Evolutionary conservation across 257 asterid genomes (phyloP).

Genomic region (Ilex aquifolium): DNA sequence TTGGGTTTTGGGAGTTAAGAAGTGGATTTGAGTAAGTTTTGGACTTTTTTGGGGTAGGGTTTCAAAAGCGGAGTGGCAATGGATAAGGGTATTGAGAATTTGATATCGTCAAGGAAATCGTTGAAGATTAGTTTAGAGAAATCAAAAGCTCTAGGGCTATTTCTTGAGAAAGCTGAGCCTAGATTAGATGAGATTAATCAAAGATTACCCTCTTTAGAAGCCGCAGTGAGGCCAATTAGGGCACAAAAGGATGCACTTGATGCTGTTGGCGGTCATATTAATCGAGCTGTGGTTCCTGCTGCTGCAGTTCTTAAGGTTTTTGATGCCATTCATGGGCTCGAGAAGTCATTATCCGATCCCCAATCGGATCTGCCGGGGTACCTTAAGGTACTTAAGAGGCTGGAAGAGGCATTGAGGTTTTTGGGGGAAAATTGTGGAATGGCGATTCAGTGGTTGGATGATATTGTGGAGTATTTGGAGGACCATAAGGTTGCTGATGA

Average conservation of each 20-base stretch:
- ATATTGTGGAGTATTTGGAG: constrained; percentile 33
- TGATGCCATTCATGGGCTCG: constrained; percentile 46
- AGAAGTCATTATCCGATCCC: constrained; percentile 32
- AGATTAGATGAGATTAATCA: constrained; percentile 64
- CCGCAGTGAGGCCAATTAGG: constrained; percentile 65
- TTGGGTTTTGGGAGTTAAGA: constrained; percentile 4
- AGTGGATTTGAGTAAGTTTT: constrained; percentile 14
- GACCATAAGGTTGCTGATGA: constrained; percentile 18
- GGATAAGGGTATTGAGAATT: constrained; percentile 51
- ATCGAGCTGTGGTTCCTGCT: constrained; percentile 58
- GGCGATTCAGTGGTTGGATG: constrained; percentile 71
- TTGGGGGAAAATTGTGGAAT: constrained; percentile 53
- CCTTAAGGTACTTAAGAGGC: constrained; percentile 34
- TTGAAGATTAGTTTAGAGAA: constrained; percentile 62
- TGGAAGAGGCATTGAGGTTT: constrained; percentile 57
- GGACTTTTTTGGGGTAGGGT: constrained; percentile 15
- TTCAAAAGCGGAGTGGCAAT: constrained; percentile 14
- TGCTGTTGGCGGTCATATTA: constrained; percentile 37
- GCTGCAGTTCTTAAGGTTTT: constrained; percentile 44
- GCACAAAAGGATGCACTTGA: constrained; percentile 49
- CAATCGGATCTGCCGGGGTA: constrained; percentile 24
- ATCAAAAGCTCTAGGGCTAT: constrained; percentile 45
- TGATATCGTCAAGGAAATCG: constrained; percentile 59
- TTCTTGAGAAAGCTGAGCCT: constrained; percentile 58
- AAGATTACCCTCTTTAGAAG: constrained; percentile 64